Percentiles rank a stretch among this genome's conserved stretches.
Evolutionary conservation across 352 stramenopile genomes (phyloP).

Genomic region (Pythium monospermum): DNA sequence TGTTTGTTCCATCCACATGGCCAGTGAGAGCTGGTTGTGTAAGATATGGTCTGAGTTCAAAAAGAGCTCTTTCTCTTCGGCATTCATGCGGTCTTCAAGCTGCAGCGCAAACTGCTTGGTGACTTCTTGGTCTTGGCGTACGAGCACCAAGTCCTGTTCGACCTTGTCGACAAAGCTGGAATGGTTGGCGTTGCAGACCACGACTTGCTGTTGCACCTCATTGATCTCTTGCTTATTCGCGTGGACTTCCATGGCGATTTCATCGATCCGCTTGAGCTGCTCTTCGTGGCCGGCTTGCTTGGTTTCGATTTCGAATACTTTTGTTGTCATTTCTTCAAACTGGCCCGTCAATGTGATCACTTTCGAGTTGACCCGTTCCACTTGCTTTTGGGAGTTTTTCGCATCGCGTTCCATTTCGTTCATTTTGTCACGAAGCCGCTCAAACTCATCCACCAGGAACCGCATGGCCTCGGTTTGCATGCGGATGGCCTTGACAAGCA

Average conservation of each 20-base stretch:
- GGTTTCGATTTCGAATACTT: conserved; percentile 61
- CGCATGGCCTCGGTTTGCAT: conserved; percentile 84
- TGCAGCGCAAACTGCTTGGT: conserved; percentile 81
- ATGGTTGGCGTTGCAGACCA: conserved; percentile 34
- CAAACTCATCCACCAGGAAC: conserved; percentile 80
- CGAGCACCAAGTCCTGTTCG: conserved; percentile 36
- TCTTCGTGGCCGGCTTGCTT: conserved; percentile 53
- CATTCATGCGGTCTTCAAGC: conserved; percentile 80
- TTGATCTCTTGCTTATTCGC: conserved; percentile 50
- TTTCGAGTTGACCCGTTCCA: conserved; percentile 75
- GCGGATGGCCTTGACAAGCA: conserved; percentile 73
- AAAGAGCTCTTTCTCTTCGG: conserved; percentile 78
- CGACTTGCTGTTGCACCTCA: conserved; percentile 40
- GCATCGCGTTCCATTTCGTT: conserved; percentile 70
- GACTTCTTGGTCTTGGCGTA: conserved; percentile 64
- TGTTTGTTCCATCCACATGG: conserved; percentile 73
- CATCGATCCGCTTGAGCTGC: conserved; percentile 72
- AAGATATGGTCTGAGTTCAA: conserved; percentile 77
- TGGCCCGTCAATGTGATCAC: conserved; percentile 69
- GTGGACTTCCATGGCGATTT: conserved; percentile 42
- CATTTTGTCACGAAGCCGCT: conserved; percentile 73
- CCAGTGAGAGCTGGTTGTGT: conserved; percentile 67
- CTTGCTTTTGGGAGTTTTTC: conserved; percentile 70
- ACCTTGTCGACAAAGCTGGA: conserved; percentile 49
- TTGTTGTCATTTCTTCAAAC: conserved; percentile 59